Percentiles rank a stretch among this genome's conserved stretches.
Evolutionary conservation across 371 early-diverging fungal genomes (phyloP).

Genomic region (Mucor saturninus): DNA sequence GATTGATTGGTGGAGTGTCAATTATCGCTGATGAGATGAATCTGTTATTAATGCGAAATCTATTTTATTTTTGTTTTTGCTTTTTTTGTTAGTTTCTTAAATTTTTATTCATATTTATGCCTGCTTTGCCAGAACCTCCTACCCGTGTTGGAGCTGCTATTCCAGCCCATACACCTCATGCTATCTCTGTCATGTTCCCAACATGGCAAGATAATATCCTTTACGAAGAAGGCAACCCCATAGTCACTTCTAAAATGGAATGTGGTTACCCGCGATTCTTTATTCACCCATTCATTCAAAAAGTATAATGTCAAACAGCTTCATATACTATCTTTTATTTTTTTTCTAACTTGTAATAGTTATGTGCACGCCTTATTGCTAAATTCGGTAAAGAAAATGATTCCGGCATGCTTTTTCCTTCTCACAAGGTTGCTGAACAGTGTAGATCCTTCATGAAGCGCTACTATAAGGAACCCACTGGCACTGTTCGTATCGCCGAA

Average conservation of each 20-base stretch:
- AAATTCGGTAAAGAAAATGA: constrained; percentile 74
- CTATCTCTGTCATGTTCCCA: constrained; percentile 93
- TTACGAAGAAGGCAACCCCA: constrained; percentile 87
- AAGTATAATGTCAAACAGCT: constrained; percentile 49
- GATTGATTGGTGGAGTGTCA: constrained; percentile 14
- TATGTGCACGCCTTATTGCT: constrained; percentile 53
- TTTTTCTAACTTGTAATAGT: constrained; percentile 10
- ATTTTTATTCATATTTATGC: neutral
- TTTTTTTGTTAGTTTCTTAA: constrained; percentile 6
- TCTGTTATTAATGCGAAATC: constrained; percentile 1
- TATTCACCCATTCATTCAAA: constrained; percentile 70
- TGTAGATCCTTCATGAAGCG: constrained; percentile 72
- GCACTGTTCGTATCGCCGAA: constrained; percentile 67
- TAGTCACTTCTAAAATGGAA: constrained; percentile 75
- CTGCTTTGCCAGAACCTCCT: constrained; percentile 36
- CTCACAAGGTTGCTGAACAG: constrained; percentile 67
- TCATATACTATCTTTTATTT: neutral
- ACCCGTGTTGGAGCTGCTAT: constrained; percentile 64
- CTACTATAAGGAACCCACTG: constrained; percentile 38
- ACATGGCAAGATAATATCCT: constrained; percentile 89
- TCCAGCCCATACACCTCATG: constrained; percentile 80
- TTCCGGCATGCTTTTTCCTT: constrained; percentile 76
- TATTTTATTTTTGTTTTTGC: neutral
- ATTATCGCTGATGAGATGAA: constrained; percentile 17
- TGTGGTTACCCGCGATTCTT: constrained; percentile 96